Base-by-base conservation (phyloP, 2,329 filamentous ascomycete genomes). In the Phaeosphaeriaceae sp. region DNA sequence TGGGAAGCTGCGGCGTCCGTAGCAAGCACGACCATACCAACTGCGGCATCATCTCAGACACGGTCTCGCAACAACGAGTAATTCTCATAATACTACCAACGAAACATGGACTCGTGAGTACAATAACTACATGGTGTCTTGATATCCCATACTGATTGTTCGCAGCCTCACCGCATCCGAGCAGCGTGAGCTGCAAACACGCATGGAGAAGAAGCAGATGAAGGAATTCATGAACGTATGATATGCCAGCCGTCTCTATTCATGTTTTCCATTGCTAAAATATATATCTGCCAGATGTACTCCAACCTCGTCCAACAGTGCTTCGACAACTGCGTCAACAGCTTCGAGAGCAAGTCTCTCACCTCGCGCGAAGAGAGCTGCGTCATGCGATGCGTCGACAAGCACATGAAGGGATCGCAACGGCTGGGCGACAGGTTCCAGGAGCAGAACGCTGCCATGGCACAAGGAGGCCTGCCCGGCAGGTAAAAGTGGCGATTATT, bases 201-300 rank as follows among this genome's bases (percentile, higher is more conserved):
- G 95, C 81, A 93, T 99, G 88, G 93, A 98, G 84, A 91, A 91
- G 83, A 96, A 95, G 82, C 95, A 99, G 83, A 92, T 99, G 86
- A 97, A 97, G 84, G 94, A 98, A 78, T 98, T 99, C 78, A 97
- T 98, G 90, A 91, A 88, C 73, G 95, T 98, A 86, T 71, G 92
- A 49, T 13, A 36, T 5, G 13, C 25, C 13, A 3, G 31, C 31
- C 6, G 11, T 15, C 31, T 13, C 6, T 13, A 36, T 36, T 3
- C 13, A 15, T 15, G 3, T 3, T 13, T 3, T 7, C 31, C 7
- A 11, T 11, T 13, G 31, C 31, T 36, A 13, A 36, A 13, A 36
- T n/a, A 36, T 13, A 36, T 65, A 33, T n/a, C 42, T 17, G 48
- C 13, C 66, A 89, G 87, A 89, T 88, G 83, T 90, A 89, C 79